Percentiles rank a stretch among this genome's conserved stretches.
Conservation (phyloP, 129 eudicot genomes). For the Scalesia atractyloides region DNA sequence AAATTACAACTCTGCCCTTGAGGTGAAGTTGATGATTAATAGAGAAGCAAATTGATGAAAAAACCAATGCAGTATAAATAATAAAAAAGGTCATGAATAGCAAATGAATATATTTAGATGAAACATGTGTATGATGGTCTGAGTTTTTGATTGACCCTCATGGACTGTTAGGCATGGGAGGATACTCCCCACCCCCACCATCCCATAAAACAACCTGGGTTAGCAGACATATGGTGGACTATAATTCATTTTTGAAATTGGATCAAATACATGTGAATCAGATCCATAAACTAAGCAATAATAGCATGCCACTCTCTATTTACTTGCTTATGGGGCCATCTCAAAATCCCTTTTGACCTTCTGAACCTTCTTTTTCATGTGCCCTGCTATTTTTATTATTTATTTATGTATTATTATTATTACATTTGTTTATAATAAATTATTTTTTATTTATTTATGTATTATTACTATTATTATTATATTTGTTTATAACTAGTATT, state of each 20-base stretch:
- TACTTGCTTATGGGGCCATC: constrained; percentile 19
- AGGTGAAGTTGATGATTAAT: no score
- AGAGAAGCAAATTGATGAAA: no score
- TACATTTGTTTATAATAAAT: no score
- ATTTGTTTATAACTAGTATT: no score
- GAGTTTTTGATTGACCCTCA: constrained; percentile 22
- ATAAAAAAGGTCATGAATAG: background rate
- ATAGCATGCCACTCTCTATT: constrained; percentile 27
- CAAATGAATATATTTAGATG: background rate
- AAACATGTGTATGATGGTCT: background rate
- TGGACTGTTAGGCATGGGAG: constrained; percentile 20
- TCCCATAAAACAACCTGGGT: constrained; percentile 30
- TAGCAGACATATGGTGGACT: constrained; percentile 27
- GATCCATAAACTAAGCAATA: constrained; percentile 40
- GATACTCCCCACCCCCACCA: constrained; percentile 1
- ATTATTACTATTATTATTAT: background rate
- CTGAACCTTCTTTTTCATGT: constrained; percentile 25
- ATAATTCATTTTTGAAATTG: constrained; percentile 23
- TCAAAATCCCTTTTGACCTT: constrained; percentile 27
- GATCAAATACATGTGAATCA: constrained; percentile 38
- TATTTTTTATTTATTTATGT: no score
- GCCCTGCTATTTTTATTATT: background rate
- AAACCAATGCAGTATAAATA: no score
- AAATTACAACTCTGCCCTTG: constrained; percentile 14
- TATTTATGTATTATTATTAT: background rate